Conservation (phyloP, 2,329 filamentous ascomycete species). For the Colletotrichum gigasporum region DNA sequence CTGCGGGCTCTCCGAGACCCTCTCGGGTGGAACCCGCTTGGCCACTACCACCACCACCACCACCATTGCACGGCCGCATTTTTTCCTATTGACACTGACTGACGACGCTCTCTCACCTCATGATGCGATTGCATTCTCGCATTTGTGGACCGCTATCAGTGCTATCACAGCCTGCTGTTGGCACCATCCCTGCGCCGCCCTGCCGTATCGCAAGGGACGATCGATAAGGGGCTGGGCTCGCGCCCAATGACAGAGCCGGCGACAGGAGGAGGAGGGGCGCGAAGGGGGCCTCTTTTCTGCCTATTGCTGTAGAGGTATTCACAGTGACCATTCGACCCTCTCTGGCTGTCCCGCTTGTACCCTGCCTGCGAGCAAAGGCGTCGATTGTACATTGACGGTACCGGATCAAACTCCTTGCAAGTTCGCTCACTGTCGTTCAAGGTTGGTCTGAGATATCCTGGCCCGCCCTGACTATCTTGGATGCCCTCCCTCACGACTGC, state of each 20-base stretch:
- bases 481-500: too few species aligned
- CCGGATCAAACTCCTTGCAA: not conserved
- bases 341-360: not conserved
- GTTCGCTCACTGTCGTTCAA: not conserved
- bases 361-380: not conserved
- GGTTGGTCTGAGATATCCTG: not conserved
- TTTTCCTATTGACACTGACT: not conserved
- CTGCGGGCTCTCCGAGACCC: slow-evolving; percentile 18
- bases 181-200: slow-evolving; percentile 4
- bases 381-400: too few species aligned
- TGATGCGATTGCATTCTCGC: slow-evolving; percentile 21
- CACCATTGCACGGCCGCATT: not conserved
- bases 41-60: slow-evolving; percentile 2
- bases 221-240: slow-evolving; percentile 13
- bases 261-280: not conserved
- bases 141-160: slow-evolving; percentile 12
- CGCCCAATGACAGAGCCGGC: not conserved
- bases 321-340: too few species aligned
- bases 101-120: not conserved
- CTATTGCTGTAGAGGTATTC: too few species aligned
- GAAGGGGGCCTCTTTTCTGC: too few species aligned
- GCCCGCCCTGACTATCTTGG: not conserved
- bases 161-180: not conserved
- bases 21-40: not conserved
- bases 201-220: not conserved